phyloP scores from a whole-genome alignment of 2,329 filamentous ascomycete species.

The Metarhizium humberi region DNA sequence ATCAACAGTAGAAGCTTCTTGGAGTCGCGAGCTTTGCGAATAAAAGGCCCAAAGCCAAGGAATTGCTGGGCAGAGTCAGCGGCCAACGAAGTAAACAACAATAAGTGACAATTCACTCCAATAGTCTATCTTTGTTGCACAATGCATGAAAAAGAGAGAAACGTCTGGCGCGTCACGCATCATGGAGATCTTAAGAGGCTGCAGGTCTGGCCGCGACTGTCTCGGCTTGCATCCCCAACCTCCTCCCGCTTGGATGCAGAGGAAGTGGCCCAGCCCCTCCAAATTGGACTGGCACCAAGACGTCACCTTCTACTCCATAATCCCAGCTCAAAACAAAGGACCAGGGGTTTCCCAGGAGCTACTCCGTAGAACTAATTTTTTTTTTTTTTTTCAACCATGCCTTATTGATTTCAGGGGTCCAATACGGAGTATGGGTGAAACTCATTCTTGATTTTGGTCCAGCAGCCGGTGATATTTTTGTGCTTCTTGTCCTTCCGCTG shows the following conservation, averaged over 20 bases:
- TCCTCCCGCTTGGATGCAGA: slow-evolving; percentile 24
- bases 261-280: slow-evolving; percentile 18
- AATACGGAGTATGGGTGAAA: too few relatives aligned
- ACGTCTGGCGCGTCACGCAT: neutral
- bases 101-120: too few relatives aligned
- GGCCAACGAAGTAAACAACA: neutral
- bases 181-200: slow-evolving; percentile 4
- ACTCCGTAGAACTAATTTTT: too few relatives aligned
- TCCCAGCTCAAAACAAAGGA: neutral
- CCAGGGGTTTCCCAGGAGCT: neutral
- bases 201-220: neutral
- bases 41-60: neutral
- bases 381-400: too few relatives aligned
- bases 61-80: neutral
- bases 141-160: neutral
- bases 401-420: too few relatives aligned
- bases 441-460: too few relatives aligned
- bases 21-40: neutral
- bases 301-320: neutral
- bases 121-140: neutral
- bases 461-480: too few relatives aligned
- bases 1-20: neutral
- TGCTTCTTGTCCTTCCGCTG: too few relatives aligned
- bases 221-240: slow-evolving; percentile 17
- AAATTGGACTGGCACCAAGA: slow-evolving; percentile 2